These are phyloP conservation scores for Komagataella phaffii DNA, from an alignment of 805 yeast species.

Conservation along the genomic window DNA sequence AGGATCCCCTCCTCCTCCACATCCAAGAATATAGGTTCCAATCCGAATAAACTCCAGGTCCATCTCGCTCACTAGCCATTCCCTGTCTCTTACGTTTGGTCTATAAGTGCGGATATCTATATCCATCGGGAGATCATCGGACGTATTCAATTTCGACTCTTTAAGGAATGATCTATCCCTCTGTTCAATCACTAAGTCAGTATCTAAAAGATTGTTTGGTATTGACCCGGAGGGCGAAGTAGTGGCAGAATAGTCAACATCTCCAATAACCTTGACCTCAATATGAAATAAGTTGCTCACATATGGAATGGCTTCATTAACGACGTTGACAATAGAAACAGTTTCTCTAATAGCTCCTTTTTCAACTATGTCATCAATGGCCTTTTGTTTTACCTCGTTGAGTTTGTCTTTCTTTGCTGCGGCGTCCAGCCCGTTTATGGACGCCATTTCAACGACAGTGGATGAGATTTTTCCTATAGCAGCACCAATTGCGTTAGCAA, in stretches of 20 bases:
- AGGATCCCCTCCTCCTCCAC: slow-evolving; percentile 41
- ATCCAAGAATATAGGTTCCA: slow-evolving; percentile 35
- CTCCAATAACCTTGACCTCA: slow-evolving; percentile 26
- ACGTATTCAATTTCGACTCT: slow-evolving; percentile 5
- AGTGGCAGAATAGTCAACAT: slow-evolving; percentile 22
- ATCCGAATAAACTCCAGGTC: slow-evolving; percentile 26
- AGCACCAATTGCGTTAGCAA: slow-evolving; percentile 39
- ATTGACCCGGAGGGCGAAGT: slow-evolving; percentile 3
- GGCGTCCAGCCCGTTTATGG: slow-evolving; percentile 2
- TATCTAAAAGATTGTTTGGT: slow-evolving; percentile 1
- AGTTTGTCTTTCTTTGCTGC: slow-evolving; percentile 10
- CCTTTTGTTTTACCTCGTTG: slow-evolving; percentile 9
- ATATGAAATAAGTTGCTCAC: slow-evolving; percentile 20
- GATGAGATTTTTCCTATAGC: slow-evolving; percentile 31
- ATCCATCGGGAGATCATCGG: slow-evolving; percentile 4
- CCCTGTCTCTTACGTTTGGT: slow-evolving; percentile 17
- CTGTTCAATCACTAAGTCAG: slow-evolving; percentile 2
- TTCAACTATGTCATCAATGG: slow-evolving; percentile 7
- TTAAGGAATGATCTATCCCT: slow-evolving; percentile 4
- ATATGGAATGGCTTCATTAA: slow-evolving; percentile 19
- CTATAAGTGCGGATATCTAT: slow-evolving; percentile 15
- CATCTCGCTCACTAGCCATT: slow-evolving; percentile 25
- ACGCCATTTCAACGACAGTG: slow-evolving; percentile 5
- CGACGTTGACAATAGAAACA: slow-evolving; percentile 12
- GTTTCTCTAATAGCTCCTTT: slow-evolving; percentile 16